phyloP scores from a whole-genome alignment of 1,284 basidiomycete species.

The Ganoderma resinaceum region DNA sequence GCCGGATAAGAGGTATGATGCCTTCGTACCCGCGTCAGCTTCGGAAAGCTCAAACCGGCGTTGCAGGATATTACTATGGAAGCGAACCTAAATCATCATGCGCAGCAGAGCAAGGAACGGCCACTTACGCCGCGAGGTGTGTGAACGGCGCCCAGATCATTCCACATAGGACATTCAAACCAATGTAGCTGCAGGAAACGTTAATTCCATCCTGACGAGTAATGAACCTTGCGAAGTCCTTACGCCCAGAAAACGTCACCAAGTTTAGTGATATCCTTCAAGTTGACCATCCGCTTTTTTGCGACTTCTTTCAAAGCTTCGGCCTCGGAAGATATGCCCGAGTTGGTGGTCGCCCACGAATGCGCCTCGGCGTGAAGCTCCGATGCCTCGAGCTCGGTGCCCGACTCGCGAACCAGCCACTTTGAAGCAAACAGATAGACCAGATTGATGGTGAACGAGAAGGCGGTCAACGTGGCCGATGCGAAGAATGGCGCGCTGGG shows the following conservation, averaged over 20 bases:
- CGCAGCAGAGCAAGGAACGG: background rate
- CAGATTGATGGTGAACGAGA: conserved; percentile 74
- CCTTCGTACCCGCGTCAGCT: conserved; percentile 64
- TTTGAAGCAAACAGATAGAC: conserved; percentile 68
- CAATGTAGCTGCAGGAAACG: conserved; percentile 61
- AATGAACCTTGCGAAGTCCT: conserved; percentile 39
- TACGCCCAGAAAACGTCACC: conserved; percentile 85
- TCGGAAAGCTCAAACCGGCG: conserved; percentile 70
- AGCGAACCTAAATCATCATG: background rate
- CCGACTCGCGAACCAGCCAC: conserved; percentile 66
- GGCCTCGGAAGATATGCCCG: conserved; percentile 55
- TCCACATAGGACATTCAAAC: conserved; percentile 77
- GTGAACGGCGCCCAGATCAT: conserved; percentile 81
- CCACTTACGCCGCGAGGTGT: conserved; percentile 73
- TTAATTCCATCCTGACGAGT: conserved; percentile 1
- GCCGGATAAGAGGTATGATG: conserved; percentile 78
- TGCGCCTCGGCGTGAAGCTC: conserved; percentile 62
- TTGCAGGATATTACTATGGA: conserved; percentile 74
- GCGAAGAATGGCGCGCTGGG: conserved; percentile 78
- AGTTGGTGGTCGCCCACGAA: conserved; percentile 42
- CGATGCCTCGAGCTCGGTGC: conserved; percentile 68
- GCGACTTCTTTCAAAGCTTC: conserved; percentile 72
- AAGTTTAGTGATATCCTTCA: conserved; percentile 66
- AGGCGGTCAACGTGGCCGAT: conserved; percentile 64
- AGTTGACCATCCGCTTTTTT: conserved; percentile 64